These are phyloP conservation scores for Kitagawia praeruptora DNA, from an alignment of 129 eudicot species.

Conservation along the genomic window DNA sequence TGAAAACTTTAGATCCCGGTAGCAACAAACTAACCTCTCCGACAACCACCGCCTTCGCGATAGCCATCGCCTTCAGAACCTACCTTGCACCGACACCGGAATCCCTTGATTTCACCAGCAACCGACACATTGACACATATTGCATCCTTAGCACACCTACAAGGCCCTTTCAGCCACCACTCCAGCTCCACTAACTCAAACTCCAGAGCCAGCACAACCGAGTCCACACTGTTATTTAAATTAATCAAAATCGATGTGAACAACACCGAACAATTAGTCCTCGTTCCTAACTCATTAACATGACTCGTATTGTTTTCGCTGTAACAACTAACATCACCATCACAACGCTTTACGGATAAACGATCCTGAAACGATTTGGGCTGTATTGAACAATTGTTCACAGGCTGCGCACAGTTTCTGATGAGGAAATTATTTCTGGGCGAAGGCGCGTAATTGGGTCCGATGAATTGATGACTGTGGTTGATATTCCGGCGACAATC, in stretches of 20 bases:
- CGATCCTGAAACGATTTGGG: constrained; percentile 14
- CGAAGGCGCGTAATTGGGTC: constrained; percentile 33
- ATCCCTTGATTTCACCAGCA: constrained; percentile 19
- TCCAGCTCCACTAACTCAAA: constrained; percentile 52
- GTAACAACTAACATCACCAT: constrained; percentile 33
- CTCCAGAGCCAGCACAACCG: constrained; percentile 32
- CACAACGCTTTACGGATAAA: constrained; percentile 20
- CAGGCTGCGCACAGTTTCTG: constrained; percentile 24
- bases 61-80: constrained; percentile 85
- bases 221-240: constrained; percentile 1
- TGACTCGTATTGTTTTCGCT: constrained; percentile 17
- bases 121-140: constrained; percentile 23
- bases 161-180: constrained; percentile 67
- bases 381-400: constrained; percentile 35
- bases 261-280: constrained; percentile 25
- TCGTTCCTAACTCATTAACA: constrained; percentile 4
- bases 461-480: neutral
- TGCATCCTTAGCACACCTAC: constrained; percentile 40
- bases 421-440: constrained; percentile 38
- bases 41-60: constrained; percentile 47
- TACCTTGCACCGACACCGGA: constrained; percentile 47
- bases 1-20: neutral
- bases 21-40: constrained; percentile 32
- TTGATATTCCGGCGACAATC: constrained; percentile 38
- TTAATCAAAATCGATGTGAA: constrained; percentile 43